A percentile compares a stretch with the other conserved stretches of the same genome.
Evolutionary conservation across 768 basidiomycete species (phyloP).

Genomic region (Phaeolepiota aurea): DNA sequence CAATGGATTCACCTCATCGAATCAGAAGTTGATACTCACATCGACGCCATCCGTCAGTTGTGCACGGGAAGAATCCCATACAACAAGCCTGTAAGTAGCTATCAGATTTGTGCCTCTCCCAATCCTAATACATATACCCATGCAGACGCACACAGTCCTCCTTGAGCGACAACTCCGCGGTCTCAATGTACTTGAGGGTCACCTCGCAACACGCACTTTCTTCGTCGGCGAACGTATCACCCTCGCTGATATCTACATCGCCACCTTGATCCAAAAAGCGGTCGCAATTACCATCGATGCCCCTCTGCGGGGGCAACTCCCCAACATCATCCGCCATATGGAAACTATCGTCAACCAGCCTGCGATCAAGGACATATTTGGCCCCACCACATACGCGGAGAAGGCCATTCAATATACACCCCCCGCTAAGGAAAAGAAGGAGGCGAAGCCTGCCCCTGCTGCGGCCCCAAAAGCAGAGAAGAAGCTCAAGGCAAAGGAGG

Average conservation of each 20-base stretch:
- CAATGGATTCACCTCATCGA: constrained; percentile 82
- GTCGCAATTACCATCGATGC: constrained; percentile 59
- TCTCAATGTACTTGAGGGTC: constrained; percentile 61
- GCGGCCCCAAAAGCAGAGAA: constrained; percentile 51
- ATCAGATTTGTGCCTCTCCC: constrained; percentile 2
- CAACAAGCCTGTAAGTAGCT: constrained; percentile 70
- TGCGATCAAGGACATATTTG: constrained; percentile 59
- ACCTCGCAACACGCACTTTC: constrained; percentile 77
- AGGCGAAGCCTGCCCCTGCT: constrained; percentile 45
- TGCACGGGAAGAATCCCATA: constrained; percentile 54
- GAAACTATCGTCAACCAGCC: constrained; percentile 88
- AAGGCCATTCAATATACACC: constrained; percentile 65
- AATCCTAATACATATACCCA: not conserved
- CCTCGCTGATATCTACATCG: constrained; percentile 77
- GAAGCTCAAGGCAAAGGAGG: constrained; percentile 52
- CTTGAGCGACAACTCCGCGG: constrained; percentile 46
- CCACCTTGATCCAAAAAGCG: constrained; percentile 45
- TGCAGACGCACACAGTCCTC: constrained; percentile 49
- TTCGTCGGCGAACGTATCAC: constrained; percentile 93
- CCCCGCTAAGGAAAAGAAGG: constrained; percentile 75
- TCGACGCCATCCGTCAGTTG: constrained; percentile 30
- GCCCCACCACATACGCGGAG: constrained; percentile 51
- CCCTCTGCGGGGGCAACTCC: constrained; percentile 51
- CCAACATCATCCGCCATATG: constrained; percentile 75
- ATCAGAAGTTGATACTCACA: constrained; percentile 41